phyloP scores from a whole-genome alignment of 306 rosid species.

The Senna siamea region DNA sequence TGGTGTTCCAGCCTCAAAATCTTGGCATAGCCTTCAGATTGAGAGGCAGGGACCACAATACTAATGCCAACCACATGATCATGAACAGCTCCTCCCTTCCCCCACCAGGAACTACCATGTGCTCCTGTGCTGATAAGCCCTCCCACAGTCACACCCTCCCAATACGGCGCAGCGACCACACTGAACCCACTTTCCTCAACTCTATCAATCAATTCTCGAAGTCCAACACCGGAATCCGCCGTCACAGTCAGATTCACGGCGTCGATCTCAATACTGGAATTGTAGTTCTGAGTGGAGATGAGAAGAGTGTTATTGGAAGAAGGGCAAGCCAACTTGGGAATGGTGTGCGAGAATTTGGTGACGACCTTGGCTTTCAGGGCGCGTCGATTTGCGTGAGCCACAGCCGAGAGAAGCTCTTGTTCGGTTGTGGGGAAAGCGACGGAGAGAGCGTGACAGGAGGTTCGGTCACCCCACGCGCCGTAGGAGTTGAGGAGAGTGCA shows the following conservation, averaged over 20 bases:
- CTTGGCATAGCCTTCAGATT: constrained; percentile 68
- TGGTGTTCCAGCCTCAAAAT: constrained; percentile 44
- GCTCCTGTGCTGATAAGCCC: constrained; percentile 47
- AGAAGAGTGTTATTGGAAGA: not conserved
- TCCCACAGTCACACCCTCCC: constrained; percentile 51
- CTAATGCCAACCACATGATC: constrained; percentile 64
- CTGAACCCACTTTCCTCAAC: constrained; percentile 47
- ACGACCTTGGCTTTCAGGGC: constrained; percentile 61
- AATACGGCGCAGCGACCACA: constrained; percentile 45
- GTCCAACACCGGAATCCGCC: constrained; percentile 43
- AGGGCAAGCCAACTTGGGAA: constrained; percentile 70
- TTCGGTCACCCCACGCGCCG: constrained; percentile 72
- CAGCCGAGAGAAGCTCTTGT: constrained; percentile 56
- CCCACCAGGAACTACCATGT: constrained; percentile 70
- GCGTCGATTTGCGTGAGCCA: constrained; percentile 54
- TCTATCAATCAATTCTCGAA: constrained; percentile 39
- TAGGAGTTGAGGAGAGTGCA: constrained; percentile 76
- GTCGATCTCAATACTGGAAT: constrained; percentile 34
- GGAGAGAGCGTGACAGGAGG: constrained; percentile 45
- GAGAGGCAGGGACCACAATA: constrained; percentile 57
- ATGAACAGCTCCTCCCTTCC: constrained; percentile 75
- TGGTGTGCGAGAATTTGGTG: constrained; percentile 68
- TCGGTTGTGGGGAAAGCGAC: constrained; percentile 64
- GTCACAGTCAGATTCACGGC: constrained; percentile 18
- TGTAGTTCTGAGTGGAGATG: constrained; percentile 42